These are phyloP conservation scores for Fragilaria crotonensis DNA, from an alignment of 108 stramenopile species.

Conservation along the genomic window DNA sequence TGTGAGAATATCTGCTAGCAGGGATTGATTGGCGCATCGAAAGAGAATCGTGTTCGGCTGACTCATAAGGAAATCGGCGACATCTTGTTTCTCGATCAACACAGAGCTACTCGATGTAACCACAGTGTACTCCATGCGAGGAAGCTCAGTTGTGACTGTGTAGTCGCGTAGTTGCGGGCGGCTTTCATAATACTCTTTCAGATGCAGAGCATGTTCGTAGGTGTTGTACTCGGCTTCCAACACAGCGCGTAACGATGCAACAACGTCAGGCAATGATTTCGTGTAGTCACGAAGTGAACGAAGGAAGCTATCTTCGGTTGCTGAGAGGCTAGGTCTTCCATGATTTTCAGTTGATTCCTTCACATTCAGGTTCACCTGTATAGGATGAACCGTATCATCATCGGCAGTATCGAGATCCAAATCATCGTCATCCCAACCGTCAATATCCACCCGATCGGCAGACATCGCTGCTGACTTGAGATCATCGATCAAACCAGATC, in stretches of 20 bases:
- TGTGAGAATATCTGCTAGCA: conserved; percentile 69
- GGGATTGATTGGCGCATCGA: conserved; percentile 73
- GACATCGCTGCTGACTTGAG: neutral
- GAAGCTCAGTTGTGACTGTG: conserved; percentile 67
- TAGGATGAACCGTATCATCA: neutral
- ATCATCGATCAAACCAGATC: neutral
- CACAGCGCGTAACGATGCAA: conserved; percentile 46
- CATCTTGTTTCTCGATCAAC: conserved; percentile 31
- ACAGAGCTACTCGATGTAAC: conserved; percentile 33
- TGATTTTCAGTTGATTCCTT: neutral
- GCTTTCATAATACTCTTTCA: conserved; percentile 57
- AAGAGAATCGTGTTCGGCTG: conserved; percentile 26
- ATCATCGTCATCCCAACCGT: neutral
- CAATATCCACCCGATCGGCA: neutral
- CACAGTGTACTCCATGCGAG: conserved; percentile 75
- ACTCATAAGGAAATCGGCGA: conserved; percentile 26
- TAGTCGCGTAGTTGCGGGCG: conserved; percentile 65
- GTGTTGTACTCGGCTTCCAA: conserved; percentile 71
- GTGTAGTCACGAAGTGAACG: neutral
- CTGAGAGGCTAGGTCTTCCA: neutral
- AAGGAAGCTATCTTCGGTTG: neutral
- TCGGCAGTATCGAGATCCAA: neutral
- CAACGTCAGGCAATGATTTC: conserved; percentile 14
- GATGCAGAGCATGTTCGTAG: conserved; percentile 53
- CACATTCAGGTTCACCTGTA: neutral